Base-by-base conservation (phyloP, 352 stramenopile species). In the Phytopythium mirpurense region DNA sequence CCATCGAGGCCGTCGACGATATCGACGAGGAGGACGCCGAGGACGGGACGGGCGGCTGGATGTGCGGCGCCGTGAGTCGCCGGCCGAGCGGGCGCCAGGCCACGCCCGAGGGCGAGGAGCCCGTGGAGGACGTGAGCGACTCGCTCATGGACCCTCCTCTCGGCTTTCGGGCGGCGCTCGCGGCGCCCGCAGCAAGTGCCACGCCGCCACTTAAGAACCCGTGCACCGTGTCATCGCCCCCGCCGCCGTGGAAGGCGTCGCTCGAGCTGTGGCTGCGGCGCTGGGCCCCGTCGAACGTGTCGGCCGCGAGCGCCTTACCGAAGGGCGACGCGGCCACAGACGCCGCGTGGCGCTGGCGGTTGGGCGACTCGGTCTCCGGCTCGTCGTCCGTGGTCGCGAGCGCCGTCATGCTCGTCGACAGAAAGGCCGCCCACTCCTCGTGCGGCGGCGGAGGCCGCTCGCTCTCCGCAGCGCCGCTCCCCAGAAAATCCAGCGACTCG, bases 331-430 rank as follows among this genome's bases (percentile, higher is more conserved):
- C 57, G 44, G 40, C 55, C 23, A 48, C 51, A 12, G 26, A 16
- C 24, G 36, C 43, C 29, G 31, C 43, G 18, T 38, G 47, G 26
- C 21, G 56, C 14, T 21, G 51, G 19, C 57, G 54, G 5, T 38
- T 43, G 8, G 65, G 63, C 16, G 68, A 67, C 12, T 52, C 48
- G 12, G 5, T 21, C 26, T 48, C 50, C 27, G 46, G 23, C 24
- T 75, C 65, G 14, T 67, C 36, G 34, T 78, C 72, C 8, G 51
- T 36, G 11, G 72, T 83, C 41, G 68, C 68, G 21, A 86, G 59
- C 51, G 73, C 76, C 59, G 65, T 68, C 71, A 86, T 78, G 61
- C 76, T 83, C n/a, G 71, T 73, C 15, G 76, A 83, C 42, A 86
- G 59, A 52, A 85, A 84, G 46, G 78, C 63, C 15, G 73, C 69